Conservation (phyloP, 2,329 filamentous ascomycete species). For the Acrocalymma vagum region DNA sequence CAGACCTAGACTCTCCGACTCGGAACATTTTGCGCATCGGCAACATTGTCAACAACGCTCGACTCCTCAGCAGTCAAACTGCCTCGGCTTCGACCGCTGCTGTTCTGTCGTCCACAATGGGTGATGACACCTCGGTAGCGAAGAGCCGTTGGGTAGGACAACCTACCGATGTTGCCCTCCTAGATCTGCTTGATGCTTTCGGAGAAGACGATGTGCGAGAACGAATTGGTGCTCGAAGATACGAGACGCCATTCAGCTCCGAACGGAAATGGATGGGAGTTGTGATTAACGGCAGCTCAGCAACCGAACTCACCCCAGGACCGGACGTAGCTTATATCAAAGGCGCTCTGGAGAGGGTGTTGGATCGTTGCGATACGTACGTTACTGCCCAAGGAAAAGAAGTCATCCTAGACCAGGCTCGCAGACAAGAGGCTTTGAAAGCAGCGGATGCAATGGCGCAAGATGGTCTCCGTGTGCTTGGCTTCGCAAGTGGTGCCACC, state of each 20-base stretch:
- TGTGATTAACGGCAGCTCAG: conserved; percentile 66
- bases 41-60: conserved; percentile 95
- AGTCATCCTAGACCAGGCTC: conserved; percentile 79
- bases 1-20: conserved; percentile 74
- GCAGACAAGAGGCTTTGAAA: conserved; percentile 76
- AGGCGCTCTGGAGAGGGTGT: conserved; percentile 86
- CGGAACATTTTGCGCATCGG: conserved; percentile 87
- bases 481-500: conserved; percentile 85
- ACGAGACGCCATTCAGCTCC: conserved; percentile 94
- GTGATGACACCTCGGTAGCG: conserved; percentile 66
- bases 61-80: conserved; percentile 77
- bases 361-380: conserved; percentile 90
- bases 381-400: conserved; percentile 86
- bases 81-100: conserved; percentile 77
- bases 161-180: conserved; percentile 95
- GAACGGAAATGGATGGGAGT: conserved; percentile 99
- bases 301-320: conserved; percentile 63
- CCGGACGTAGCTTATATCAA: conserved; percentile 94
- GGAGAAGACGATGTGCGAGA: conserved; percentile 92
- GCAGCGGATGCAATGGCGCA: conserved; percentile 88
- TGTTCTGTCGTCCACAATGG: conserved; percentile 84
- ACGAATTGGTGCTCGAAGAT: conserved; percentile 80
- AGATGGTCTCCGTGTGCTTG: conserved; percentile 88
- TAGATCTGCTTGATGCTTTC: conserved; percentile 90
- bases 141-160: conserved; percentile 96